Conservation (phyloP, 2,329 filamentous ascomycete species). For the Biscogniauxia mediterranea region DNA sequence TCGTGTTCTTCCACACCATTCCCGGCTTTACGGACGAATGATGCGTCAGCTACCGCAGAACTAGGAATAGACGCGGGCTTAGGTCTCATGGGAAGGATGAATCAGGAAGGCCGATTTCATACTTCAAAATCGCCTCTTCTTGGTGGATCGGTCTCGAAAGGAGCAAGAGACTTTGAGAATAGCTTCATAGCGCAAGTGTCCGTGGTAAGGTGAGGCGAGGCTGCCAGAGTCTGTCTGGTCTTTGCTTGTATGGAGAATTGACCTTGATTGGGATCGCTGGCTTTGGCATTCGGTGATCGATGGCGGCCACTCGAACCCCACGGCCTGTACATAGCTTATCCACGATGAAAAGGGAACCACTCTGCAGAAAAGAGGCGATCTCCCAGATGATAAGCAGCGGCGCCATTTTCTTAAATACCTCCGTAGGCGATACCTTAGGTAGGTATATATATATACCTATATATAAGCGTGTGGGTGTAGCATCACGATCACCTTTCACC, state of each 20-base stretch:
- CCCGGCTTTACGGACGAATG: not conserved
- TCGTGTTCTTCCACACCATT: not conserved
- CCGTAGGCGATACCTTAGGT: too few species aligned
- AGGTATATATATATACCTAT: too few species aligned
- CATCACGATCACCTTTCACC: not conserved
- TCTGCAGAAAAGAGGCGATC: not conserved
- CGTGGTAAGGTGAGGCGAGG: too few species aligned
- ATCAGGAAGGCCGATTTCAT: not conserved
- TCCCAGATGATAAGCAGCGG: not conserved
- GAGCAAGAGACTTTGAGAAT: not conserved
- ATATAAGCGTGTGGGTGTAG: not conserved
- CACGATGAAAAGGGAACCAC: not conserved
- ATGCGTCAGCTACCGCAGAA: too few species aligned
- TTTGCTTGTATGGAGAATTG: not conserved
- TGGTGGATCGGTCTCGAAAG: not conserved
- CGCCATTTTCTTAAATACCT: not conserved
- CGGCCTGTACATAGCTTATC: not conserved
- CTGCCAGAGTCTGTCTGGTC: not conserved
- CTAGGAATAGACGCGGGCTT: not conserved
- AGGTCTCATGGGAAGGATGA: not conserved
- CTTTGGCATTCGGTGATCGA: not conserved
- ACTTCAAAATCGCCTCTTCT: not conserved
- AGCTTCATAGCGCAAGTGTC: not conserved
- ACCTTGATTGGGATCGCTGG: not conserved
- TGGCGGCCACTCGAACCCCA: not conserved